Conservation (phyloP, 1,139 yeast species). For the Eremothecium sinecaudum region DNA sequence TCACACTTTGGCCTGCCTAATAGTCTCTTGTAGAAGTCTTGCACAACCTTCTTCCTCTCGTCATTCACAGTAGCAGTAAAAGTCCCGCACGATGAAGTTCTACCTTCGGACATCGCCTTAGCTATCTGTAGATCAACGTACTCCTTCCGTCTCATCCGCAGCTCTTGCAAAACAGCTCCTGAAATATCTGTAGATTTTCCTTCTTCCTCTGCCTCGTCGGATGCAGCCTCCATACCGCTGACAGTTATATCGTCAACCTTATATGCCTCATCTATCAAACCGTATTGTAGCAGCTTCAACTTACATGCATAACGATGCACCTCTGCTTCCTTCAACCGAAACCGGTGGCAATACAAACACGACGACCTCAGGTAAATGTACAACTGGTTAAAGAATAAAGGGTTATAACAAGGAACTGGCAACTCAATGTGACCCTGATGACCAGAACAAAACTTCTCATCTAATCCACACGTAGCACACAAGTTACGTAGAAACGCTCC, state of each 20-base stretch:
- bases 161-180: constrained; percentile 33
- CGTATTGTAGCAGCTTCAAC: constrained; percentile 75
- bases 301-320: constrained; percentile 72
- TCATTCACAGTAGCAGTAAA: constrained; percentile 78
- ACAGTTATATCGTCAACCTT: constrained; percentile 58
- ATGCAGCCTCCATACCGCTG: constrained; percentile 25
- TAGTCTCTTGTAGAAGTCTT: constrained; percentile 64
- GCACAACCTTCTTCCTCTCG: constrained; percentile 71
- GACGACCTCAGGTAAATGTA: constrained; percentile 73
- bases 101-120: constrained; percentile 70
- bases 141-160: constrained; percentile 52
- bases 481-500: constrained; percentile 87
- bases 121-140: constrained; percentile 66
- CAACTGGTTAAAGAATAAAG: constrained; percentile 85
- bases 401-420: constrained; percentile 92
- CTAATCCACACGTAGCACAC: constrained; percentile 94
- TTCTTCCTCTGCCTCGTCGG: constrained; percentile 33
- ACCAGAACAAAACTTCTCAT: constrained; percentile 93
- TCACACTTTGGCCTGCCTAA: constrained; percentile 80
- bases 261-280: constrained; percentile 68
- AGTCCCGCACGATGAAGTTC: constrained; percentile 56
- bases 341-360: constrained; percentile 85
- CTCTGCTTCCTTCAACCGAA: constrained; percentile 60
- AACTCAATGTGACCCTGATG: constrained; percentile 97
- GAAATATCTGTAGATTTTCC: constrained; percentile 30